These are phyloP conservation scores for Lodderomyces jiufengensis DNA, from an alignment of 1,139 yeast genomes.

Conservation along the genomic window DNA sequence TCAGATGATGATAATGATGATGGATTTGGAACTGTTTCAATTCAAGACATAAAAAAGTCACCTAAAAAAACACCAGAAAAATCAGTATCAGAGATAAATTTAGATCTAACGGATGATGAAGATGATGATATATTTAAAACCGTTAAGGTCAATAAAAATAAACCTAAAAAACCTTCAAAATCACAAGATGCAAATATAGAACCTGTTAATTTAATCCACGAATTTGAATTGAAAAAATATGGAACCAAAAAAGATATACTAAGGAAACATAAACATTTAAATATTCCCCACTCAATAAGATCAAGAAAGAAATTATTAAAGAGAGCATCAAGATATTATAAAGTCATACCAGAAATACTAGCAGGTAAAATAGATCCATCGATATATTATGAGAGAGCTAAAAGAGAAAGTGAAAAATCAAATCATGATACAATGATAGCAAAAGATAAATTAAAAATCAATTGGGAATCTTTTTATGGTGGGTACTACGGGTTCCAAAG, in stretches of 20 bases:
- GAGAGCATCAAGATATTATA: conserved; percentile 27
- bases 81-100: conserved; percentile 3
- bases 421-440: conserved; percentile 42
- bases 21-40: not conserved
- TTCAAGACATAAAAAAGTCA: not conserved
- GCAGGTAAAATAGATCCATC: conserved; percentile 41
- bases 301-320: conserved; percentile 22
- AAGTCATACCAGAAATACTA: conserved; percentile 40
- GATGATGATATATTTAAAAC: conserved; percentile 6
- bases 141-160: not conserved
- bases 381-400: conserved; percentile 48
- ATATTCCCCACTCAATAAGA: conserved; percentile 26
- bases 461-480: conserved; percentile 47
- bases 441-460: conserved; percentile 44
- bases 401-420: conserved; percentile 33
- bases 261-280: conserved; percentile 19
- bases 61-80: too few relatives aligned
- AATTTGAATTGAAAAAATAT: conserved; percentile 14
- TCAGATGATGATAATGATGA: not conserved
- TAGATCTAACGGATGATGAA: not conserved
- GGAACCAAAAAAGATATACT: conserved; percentile 16
- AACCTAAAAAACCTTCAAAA: not conserved
- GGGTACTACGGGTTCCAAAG: conserved; percentile 63
- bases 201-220: conserved; percentile 7
- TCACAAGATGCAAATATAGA: too few relatives aligned